phyloP scores from a whole-genome alignment of 2,329 filamentous ascomycete genomes.

The Thelonectria rubi region DNA sequence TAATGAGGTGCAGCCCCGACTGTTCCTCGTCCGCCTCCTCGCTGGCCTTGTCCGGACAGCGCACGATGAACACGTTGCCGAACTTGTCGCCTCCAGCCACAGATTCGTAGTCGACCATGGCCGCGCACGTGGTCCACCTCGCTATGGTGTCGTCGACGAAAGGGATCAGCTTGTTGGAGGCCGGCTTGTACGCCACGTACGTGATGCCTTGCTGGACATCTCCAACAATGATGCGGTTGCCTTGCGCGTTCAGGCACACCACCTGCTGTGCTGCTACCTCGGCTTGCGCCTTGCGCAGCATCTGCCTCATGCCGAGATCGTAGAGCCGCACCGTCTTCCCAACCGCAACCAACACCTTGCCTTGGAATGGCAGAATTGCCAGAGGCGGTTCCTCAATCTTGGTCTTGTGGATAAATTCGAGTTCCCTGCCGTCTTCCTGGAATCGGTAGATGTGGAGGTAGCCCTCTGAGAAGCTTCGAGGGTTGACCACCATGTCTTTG shows the following conservation, averaged over 20 bases:
- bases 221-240: constrained; percentile 88
- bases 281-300: constrained; percentile 90
- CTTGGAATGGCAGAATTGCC: constrained; percentile 93
- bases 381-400: constrained; percentile 88
- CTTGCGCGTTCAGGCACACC: constrained; percentile 87
- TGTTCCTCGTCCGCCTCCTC: constrained; percentile 93
- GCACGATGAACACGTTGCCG: constrained; percentile 92
- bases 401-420: constrained; percentile 97
- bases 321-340: constrained; percentile 86
- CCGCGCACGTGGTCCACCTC: constrained; percentile 88
- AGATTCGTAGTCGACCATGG: constrained; percentile 98
- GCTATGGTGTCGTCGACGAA: constrained; percentile 91
- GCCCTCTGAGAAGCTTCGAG: constrained; percentile 78
- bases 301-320: constrained; percentile 90
- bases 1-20: constrained; percentile 87
- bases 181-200: constrained; percentile 91
- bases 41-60: constrained; percentile 85
- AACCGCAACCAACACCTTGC: constrained; percentile 85
- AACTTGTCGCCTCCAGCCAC: constrained; percentile 97
- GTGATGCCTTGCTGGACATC: constrained; percentile 93
- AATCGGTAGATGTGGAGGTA: constrained; percentile 95
- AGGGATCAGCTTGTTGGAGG: constrained; percentile 89
- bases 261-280: constrained; percentile 84
- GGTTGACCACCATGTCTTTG: constrained; percentile 85
- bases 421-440: constrained; percentile 82